These are phyloP conservation scores for Trichophyton mentagrophytes DNA, from an alignment of 2,329 filamentous ascomycete genomes.

Conservation along the genomic window DNA sequence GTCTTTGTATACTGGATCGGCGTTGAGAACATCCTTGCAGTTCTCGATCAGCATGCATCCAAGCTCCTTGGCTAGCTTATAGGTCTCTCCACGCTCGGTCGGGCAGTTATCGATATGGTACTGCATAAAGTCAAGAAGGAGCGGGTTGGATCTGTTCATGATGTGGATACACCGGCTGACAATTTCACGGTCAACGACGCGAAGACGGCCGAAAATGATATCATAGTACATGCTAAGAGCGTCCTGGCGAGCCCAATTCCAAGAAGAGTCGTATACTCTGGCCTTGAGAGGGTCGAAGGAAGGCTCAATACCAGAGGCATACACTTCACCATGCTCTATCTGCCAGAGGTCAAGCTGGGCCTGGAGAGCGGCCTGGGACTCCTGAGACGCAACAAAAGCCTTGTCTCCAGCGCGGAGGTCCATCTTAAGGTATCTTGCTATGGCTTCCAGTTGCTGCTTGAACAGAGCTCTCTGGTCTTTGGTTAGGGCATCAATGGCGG, in stretches of 20 bases:
- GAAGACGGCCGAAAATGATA: slow-evolving; percentile 89
- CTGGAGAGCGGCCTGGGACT: slow-evolving; percentile 78
- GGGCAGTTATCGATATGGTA: slow-evolving; percentile 99
- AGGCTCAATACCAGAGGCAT: slow-evolving; percentile 85
- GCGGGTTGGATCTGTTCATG: slow-evolving; percentile 97
- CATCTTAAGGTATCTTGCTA: slow-evolving; percentile 92
- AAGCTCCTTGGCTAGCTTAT: slow-evolving; percentile 91
- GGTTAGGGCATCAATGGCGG: slow-evolving; percentile 88
- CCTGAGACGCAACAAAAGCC: slow-evolving; percentile 69
- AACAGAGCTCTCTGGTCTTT: slow-evolving; percentile 93
- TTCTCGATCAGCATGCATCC: slow-evolving; percentile 91
- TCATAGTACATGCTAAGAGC: slow-evolving; percentile 98
- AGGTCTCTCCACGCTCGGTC: slow-evolving; percentile 90
- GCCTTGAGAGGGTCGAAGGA: slow-evolving; percentile 90
- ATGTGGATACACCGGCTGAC: slow-evolving; percentile 97
- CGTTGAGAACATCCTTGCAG: slow-evolving; percentile 79
- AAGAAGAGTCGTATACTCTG: slow-evolving; percentile 91
- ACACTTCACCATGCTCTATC: slow-evolving; percentile 90
- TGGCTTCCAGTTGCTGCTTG: slow-evolving; percentile 94
- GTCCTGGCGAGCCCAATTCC: slow-evolving; percentile 98
- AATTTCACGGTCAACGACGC: slow-evolving; percentile 91
- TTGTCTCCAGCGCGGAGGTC: slow-evolving; percentile 95
- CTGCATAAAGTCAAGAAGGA: slow-evolving; percentile 96
- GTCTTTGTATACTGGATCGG: slow-evolving; percentile 87
- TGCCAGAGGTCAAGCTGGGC: slow-evolving; percentile 91